Conservation (phyloP, 2,329 filamentous ascomycete genomes). For the Colletotrichum sansevieriae region DNA sequence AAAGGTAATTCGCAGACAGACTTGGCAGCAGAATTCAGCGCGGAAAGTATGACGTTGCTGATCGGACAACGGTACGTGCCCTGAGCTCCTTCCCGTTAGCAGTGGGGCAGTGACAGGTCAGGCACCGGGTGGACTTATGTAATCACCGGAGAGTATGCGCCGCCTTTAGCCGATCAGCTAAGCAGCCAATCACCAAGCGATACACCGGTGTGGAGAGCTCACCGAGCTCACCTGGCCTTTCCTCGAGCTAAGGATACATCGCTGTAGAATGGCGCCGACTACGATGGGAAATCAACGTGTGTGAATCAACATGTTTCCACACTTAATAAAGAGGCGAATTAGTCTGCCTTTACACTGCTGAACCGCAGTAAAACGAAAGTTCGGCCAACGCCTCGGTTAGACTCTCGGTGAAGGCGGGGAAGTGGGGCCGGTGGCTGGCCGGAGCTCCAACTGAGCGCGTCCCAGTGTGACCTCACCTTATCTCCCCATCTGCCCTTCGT, state of each 20-base stretch:
- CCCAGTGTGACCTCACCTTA: conserved; percentile 4
- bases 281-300: background rate
- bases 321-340: too few relatives aligned
- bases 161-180: background rate
- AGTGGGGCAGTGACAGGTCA: conserved; percentile 3
- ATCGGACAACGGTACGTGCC: conserved; percentile 15
- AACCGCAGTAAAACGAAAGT: too few relatives aligned
- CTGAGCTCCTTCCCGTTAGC: background rate
- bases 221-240: conserved; percentile 6
- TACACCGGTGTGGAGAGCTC: background rate
- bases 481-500: background rate
- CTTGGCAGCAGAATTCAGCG: conserved; percentile 34
- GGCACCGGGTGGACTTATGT: background rate
- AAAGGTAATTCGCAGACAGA: background rate
- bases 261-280: conserved; percentile 18
- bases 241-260: conserved; percentile 28
- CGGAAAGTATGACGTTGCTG: conserved; percentile 40
- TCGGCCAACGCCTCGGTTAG: background rate
- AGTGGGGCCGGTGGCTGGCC: conserved; percentile 3
- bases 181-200: conserved; percentile 15
- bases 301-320: too few relatives aligned
- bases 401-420: background rate
- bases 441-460: background rate
- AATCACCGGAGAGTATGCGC: background rate
- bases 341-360: too few relatives aligned